Evolutionary conservation across 2,329 filamentous ascomycete species (phyloP), one percentile per base, ranked within the genome.

Genomic region (Fusarium torreyae): DNA sequence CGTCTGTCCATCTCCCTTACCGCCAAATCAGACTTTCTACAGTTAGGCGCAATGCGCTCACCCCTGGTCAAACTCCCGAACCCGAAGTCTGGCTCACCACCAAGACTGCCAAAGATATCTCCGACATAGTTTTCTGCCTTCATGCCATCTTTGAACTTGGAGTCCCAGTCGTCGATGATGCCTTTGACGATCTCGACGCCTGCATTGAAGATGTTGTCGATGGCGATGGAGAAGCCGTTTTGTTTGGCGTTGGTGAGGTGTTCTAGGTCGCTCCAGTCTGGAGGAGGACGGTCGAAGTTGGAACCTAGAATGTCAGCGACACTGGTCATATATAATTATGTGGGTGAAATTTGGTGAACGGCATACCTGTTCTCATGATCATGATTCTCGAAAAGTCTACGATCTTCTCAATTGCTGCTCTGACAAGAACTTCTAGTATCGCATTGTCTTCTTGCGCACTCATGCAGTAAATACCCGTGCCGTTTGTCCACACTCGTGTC

Each of bases 371-470:
- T 28, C 91, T 85, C 85, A 93, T 88, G 61, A 93, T 78, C 56
- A 93, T 89, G 66, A 91, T 85, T 5, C 91, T 85, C 7, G 82
- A 77, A 77, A 91, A 93, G 76, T 93, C 91, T 6, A 90, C 86
- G 6, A 88, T 74, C 4, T 86, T 84, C 66, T 83, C 81, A 22
- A 86, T 78, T 0, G 88, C 86, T 3, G 85, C 85, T 14, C 91
- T 86, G 20, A 92, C 78, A 28, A 93, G 80, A 7, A 87, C 90
- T 71, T 91, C 89, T 1, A 93, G 84, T 1, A 86, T 87, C 1
- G 90, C 91, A 71, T 90, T 92, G 75, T 93, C 91, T 77, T 93
- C 91, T 76, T 93, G 91, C 0, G 90, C 90, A 2, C 86, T 91
- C 78, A 90, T 88, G 80, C 91, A 93, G 79, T 93, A 93, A 7